Percentiles rank a stretch among this genome's conserved stretches.
These are phyloP conservation scores for Pulveroboletus sp. DNA, from an alignment of 768 basidiomycete species.

Conservation along the genomic window DNA sequence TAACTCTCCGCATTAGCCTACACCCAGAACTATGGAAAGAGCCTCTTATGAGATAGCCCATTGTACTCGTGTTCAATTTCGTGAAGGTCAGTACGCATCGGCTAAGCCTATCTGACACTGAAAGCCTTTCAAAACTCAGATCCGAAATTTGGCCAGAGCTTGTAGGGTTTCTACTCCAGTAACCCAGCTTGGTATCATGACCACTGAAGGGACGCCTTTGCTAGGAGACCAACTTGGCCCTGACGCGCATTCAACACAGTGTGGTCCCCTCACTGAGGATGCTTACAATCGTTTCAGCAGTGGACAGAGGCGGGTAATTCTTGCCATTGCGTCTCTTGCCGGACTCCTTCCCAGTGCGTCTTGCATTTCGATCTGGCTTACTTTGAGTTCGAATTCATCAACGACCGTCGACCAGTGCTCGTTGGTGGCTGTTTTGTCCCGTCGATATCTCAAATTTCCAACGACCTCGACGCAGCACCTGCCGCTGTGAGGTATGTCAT, in stretches of 20 bases:
- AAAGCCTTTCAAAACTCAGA: background rate
- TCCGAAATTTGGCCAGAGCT: background rate
- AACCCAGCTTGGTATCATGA: constrained; percentile 10
- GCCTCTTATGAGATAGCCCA: too few relatives aligned
- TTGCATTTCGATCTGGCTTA: background rate
- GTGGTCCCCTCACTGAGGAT: constrained; percentile 19
- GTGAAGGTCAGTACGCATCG: too few relatives aligned
- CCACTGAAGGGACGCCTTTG: constrained; percentile 27
- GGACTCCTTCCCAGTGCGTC: constrained; percentile 59
- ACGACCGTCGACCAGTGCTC: constrained; percentile 45
- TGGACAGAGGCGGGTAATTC: constrained; percentile 47
- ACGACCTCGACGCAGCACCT: constrained; percentile 54
- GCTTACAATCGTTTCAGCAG: constrained; percentile 58
- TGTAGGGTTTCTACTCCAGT: background rate
- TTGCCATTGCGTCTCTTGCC: constrained; percentile 53
- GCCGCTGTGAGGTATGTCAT: constrained; percentile 48
- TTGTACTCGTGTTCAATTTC: too few relatives aligned
- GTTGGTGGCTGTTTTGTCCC: constrained; percentile 68
- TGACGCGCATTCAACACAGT: background rate
- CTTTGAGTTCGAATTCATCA: background rate
- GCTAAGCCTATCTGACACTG: background rate
- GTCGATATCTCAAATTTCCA: constrained; percentile 67
- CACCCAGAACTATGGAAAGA: too few relatives aligned
- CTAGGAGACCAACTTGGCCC: constrained; percentile 9
- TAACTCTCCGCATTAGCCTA: too few relatives aligned